Conservation (phyloP, 2,329 filamentous ascomycete genomes). For the Ophiostoma pallidulum region DNA sequence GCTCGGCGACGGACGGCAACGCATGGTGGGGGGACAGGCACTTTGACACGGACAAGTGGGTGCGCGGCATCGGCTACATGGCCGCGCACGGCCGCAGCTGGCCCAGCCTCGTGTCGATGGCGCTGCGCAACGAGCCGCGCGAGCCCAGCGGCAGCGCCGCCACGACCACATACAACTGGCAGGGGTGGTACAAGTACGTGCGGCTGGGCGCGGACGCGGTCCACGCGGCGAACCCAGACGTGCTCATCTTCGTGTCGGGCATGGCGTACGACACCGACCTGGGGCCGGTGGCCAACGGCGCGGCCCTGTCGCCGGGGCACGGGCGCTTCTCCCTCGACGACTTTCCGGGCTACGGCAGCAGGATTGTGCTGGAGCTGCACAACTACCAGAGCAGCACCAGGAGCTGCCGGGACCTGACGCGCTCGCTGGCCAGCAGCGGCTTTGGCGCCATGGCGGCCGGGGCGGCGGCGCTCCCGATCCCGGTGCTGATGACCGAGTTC, state of each 20-base stretch:
- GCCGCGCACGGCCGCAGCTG: constrained; percentile 43
- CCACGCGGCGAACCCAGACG: constrained; percentile 38
- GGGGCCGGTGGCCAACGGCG: constrained; percentile 39
- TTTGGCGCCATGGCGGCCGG: constrained; percentile 41
- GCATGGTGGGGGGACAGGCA: constrained; percentile 52
- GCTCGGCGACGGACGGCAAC: constrained; percentile 44
- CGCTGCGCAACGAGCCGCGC: constrained; percentile 46
- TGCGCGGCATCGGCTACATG: constrained; percentile 51
- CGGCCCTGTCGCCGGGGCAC: constrained; percentile 37
- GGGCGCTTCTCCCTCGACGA: constrained; percentile 34
- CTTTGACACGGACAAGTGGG: constrained; percentile 51
- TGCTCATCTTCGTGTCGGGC: constrained; percentile 51
- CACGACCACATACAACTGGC: constrained; percentile 43
- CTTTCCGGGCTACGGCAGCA: constrained; percentile 39
- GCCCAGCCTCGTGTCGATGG: constrained; percentile 39
- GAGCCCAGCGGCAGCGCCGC: constrained; percentile 28
- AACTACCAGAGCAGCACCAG: constrained; percentile 46
- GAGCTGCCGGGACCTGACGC: constrained; percentile 37
- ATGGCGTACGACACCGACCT: constrained; percentile 48
- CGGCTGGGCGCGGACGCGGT: constrained; percentile 40
- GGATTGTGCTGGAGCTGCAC: constrained; percentile 52
- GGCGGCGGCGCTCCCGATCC: constrained; percentile 30
- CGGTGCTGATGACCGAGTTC: constrained; percentile 45
- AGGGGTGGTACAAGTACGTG: constrained; percentile 43
- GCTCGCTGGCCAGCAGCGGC: constrained; percentile 39